phyloP scores from a whole-genome alignment of 768 basidiomycete genomes.

The Scleroderma citrinum region DNA sequence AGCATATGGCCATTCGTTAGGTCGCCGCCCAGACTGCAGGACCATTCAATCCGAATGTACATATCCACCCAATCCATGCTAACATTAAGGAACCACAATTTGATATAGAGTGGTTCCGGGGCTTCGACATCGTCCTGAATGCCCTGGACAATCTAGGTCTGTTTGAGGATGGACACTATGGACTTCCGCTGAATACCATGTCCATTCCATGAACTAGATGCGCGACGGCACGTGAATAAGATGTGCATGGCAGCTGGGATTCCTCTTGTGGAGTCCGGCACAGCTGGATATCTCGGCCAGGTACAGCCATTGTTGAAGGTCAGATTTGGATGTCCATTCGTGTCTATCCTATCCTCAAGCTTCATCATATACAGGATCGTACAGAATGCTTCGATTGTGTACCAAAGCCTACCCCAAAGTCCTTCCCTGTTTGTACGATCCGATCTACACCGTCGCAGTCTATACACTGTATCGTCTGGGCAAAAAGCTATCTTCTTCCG shows the following conservation, averaged over 20 bases:
- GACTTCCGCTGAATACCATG: not conserved
- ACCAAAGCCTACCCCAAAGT: conserved; percentile 88
- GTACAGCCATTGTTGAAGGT: conserved; percentile 92
- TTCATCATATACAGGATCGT: conserved; percentile 47
- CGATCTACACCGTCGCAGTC: conserved; percentile 95
- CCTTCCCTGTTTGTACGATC: conserved; percentile 97
- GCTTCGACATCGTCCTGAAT: conserved; percentile 90
- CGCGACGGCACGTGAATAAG: conserved; percentile 91
- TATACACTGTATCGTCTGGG: conserved; percentile 99
- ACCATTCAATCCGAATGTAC: conserved; percentile 83
- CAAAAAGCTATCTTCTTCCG: conserved; percentile 94
- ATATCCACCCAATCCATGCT: conserved; percentile 83
- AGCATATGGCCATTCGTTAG: conserved; percentile 28
- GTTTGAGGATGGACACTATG: conserved; percentile 11
- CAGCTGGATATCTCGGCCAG: conserved; percentile 94
- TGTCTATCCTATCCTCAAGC: not conserved
- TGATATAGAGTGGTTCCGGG: conserved; percentile 84
- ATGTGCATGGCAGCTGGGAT: conserved; percentile 94
- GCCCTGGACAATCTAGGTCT: conserved; percentile 93
- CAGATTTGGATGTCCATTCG: conserved; percentile 4
- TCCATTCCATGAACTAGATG: conserved; percentile 48
- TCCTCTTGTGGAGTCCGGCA: conserved; percentile 93
- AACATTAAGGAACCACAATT: conserved; percentile 94
- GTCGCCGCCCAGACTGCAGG: conserved; percentile 79
- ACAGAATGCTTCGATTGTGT: conserved; percentile 97